Percentiles rank a stretch among this genome's conserved stretches.
phyloP scores from a whole-genome alignment of 2,329 filamentous ascomycete genomes.

The Colletotrichum simmondsii region DNA sequence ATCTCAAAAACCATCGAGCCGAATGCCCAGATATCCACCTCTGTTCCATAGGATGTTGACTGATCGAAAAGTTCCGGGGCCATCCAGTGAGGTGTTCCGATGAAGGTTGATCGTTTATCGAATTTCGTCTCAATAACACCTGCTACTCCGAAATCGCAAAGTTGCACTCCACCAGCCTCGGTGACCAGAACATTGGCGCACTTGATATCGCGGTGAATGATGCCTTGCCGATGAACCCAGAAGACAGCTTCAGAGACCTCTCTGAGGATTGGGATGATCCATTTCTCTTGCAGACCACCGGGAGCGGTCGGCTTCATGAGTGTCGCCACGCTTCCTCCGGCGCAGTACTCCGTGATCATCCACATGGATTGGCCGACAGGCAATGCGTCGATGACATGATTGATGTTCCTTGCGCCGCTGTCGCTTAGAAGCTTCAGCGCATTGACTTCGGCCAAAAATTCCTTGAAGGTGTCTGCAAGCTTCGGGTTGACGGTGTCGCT shows the following conservation, averaged over 20 bases:
- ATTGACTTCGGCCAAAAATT: conserved; percentile 76
- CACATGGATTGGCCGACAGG: conserved; percentile 84
- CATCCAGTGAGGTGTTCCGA: conserved; percentile 90
- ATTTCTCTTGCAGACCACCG: conserved; percentile 75
- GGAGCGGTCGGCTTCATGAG: conserved; percentile 75
- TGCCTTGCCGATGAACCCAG: conserved; percentile 76
- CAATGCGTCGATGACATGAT: conserved; percentile 82
- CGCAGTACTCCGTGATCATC: conserved; percentile 90
- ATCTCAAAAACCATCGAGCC: conserved; percentile 85
- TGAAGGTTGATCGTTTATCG: conserved; percentile 82
- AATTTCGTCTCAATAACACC: conserved; percentile 80
- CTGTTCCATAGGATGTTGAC: conserved; percentile 73
- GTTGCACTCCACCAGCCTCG: conserved; percentile 80
- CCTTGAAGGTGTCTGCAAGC: conserved; percentile 73
- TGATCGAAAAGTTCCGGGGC: conserved; percentile 80
- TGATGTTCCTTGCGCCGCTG: conserved; percentile 81
- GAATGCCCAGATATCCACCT: conserved; percentile 87
- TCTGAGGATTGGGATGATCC: conserved; percentile 74
- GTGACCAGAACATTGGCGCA: conserved; percentile 84
- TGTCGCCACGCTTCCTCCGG: conserved; percentile 83
- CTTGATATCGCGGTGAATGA: conserved; percentile 79
- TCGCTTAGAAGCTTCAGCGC: conserved; percentile 79
- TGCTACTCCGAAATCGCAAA: conserved; percentile 88
- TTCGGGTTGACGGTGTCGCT: conserved; percentile 75
- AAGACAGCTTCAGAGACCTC: conserved; percentile 74